phyloP scores from a whole-genome alignment of 805 yeast species.

The Ogataea degrootiae region DNA sequence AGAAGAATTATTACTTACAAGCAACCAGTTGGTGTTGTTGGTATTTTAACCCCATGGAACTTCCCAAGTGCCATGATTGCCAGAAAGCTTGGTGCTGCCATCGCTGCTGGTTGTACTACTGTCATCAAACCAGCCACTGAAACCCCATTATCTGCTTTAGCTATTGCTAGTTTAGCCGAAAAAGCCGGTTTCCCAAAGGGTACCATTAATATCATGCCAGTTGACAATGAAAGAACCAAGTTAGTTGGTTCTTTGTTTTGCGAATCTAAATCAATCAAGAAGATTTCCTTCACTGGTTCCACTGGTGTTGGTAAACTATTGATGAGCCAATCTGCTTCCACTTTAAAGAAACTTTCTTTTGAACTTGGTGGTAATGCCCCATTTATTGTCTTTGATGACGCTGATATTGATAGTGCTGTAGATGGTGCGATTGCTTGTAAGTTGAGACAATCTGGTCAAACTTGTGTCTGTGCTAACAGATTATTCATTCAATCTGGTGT shows the following conservation, averaged over 20 bases:
- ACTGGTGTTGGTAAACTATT: conserved; percentile 67
- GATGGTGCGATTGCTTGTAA: conserved; percentile 62
- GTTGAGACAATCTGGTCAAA: conserved; percentile 75
- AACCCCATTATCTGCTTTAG: conserved; percentile 71
- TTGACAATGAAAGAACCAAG: conserved; percentile 36
- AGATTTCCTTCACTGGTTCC: conserved; percentile 76
- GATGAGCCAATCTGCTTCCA: conserved; percentile 54
- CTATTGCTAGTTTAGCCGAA: conserved; percentile 54
- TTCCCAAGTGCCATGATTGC: conserved; percentile 79
- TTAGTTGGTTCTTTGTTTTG: conserved; percentile 54
- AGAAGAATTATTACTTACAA: conserved; percentile 53
- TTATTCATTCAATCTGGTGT: conserved; percentile 58
- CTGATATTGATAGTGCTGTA: conserved; percentile 61
- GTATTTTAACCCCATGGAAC: conserved; percentile 80
- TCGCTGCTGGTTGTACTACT: conserved; percentile 76
- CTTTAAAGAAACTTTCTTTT: conserved; percentile 65
- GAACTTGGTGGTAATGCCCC: conserved; percentile 86
- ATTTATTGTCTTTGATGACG: conserved; percentile 69
- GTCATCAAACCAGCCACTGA: conserved; percentile 75
- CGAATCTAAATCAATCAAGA: conserved; percentile 51
- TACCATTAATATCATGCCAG: conserved; percentile 57
- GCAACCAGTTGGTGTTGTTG: conserved; percentile 81
- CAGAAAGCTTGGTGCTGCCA: conserved; percentile 68
- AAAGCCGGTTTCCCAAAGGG: conserved; percentile 74
- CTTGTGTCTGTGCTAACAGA: conserved; percentile 78